These are phyloP conservation scores for Eragrostis tef DNA, from an alignment of 202 grass and related monocot genomes.

Conservation along the genomic window DNA sequence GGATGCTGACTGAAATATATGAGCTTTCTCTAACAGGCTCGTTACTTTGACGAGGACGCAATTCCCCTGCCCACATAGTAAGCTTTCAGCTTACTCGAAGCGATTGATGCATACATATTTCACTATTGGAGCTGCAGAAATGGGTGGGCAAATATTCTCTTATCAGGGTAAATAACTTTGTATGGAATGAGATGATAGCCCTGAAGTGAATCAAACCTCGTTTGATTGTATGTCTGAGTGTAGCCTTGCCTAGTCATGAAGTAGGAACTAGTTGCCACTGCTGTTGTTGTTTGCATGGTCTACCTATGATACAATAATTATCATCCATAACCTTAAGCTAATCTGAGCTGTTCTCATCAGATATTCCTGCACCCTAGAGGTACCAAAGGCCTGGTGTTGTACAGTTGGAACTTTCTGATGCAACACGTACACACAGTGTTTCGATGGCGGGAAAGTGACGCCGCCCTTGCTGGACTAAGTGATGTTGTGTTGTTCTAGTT, in stretches of 20 bases:
- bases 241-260: conserved; percentile 36
- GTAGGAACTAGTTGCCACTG: conserved; percentile 37
- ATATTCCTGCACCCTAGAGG: conserved; percentile 27
- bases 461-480: background rate
- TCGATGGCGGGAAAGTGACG: background rate
- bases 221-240: background rate
- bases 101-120: background rate
- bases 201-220: conserved; percentile 19
- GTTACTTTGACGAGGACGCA: conserved; percentile 48
- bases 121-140: background rate
- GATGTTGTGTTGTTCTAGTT: conserved; percentile 21
- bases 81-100: conserved; percentile 26
- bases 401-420: conserved; percentile 34
- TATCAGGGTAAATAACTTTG: conserved; percentile 8
- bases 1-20: conserved; percentile 81
- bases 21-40: conserved; percentile 80
- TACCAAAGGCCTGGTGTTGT: conserved; percentile 23
- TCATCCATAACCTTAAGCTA: conserved; percentile 37
- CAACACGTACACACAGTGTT: background rate
- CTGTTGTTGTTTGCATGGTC: too few species aligned
- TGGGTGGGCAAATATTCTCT: conserved; percentile 26
- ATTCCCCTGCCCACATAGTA: background rate
- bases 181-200: conserved; percentile 19
- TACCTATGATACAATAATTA: too few species aligned
- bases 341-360: conserved; percentile 39